These are phyloP conservation scores for Biscogniauxia marginata DNA, from an alignment of 2,329 filamentous ascomycete genomes.

Conservation along the genomic window DNA sequence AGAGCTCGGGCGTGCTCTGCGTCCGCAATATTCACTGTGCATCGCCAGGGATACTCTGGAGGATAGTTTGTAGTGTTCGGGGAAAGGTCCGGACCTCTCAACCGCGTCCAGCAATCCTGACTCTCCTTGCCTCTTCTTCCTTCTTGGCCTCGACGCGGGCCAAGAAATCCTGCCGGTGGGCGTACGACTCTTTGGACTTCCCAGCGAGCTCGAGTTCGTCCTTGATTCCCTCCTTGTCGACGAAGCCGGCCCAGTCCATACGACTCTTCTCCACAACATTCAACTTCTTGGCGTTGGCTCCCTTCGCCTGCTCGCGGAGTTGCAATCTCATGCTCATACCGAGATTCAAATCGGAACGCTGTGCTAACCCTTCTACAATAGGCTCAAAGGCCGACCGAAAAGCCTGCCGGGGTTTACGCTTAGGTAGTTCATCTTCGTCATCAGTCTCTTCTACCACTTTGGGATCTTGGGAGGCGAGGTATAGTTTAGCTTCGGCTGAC, in stretches of 20 bases:
- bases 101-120: conserved; percentile 44
- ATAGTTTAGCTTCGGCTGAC: conserved; percentile 65
- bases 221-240: conserved; percentile 69
- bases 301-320: conserved; percentile 42
- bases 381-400: conserved; percentile 66
- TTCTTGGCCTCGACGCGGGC: conserved; percentile 61
- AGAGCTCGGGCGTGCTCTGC: not conserved
- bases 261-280: conserved; percentile 71
- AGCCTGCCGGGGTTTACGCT: conserved; percentile 50
- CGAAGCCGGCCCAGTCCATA: conserved; percentile 71
- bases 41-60: too few species aligned
- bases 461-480: conserved; percentile 52
- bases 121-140: conserved; percentile 59
- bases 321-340: conserved; percentile 49
- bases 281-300: conserved; percentile 59
- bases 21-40: not conserved
- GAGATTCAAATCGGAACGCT: conserved; percentile 58
- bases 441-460: conserved; percentile 25
- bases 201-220: conserved; percentile 66
- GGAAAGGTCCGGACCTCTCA: conserved; percentile 14
- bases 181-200: conserved; percentile 63
- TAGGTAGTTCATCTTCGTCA: conserved; percentile 34
- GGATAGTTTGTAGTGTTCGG: not conserved
- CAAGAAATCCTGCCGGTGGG: conserved; percentile 63
- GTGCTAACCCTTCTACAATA: conserved; percentile 40